These are phyloP conservation scores for Acacia acuminata DNA, from an alignment of 306 rosid genomes.

Conservation along the genomic window DNA sequence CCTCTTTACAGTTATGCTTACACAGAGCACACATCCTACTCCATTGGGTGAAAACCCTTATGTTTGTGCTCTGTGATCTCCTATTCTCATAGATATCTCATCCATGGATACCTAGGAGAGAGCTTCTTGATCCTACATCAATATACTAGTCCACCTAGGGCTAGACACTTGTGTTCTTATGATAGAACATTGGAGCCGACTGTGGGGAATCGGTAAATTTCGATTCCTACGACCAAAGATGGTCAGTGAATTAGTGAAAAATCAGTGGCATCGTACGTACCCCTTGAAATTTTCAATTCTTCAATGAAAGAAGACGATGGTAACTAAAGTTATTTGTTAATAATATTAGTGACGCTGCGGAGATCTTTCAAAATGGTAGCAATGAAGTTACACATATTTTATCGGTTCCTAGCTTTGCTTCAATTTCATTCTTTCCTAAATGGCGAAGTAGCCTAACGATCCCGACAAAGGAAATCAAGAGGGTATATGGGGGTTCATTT, in stretches of 20 bases:
- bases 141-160: no score
- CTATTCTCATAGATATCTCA: no score
- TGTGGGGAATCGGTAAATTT: no score
- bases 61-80: no score
- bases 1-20: no score
- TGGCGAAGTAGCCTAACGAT: constrained; percentile 59
- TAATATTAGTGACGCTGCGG: constrained; percentile 75
- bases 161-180: no score
- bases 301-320: constrained; percentile 7
- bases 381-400: constrained; percentile 63
- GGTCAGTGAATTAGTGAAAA: neutral
- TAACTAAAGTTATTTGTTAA: constrained; percentile 65
- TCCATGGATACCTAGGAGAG: no score
- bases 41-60: no score
- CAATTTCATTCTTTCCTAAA: constrained; percentile 77
- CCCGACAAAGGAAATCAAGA: constrained; percentile 63
- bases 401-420: constrained; percentile 80
- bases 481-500: constrained; percentile 46
- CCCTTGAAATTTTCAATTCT: constrained; percentile 21
- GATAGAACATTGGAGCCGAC: no score
- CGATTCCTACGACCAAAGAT: no score
- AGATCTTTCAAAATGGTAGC: constrained; percentile 58
- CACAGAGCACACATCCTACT: no score
- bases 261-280: neutral
- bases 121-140: no score